Evolutionary conservation across 108 stramenopile genomes (phyloP), one percentile per base, ranked within the genome.

Genomic region (Cyclostephanos invisitatus): DNA sequence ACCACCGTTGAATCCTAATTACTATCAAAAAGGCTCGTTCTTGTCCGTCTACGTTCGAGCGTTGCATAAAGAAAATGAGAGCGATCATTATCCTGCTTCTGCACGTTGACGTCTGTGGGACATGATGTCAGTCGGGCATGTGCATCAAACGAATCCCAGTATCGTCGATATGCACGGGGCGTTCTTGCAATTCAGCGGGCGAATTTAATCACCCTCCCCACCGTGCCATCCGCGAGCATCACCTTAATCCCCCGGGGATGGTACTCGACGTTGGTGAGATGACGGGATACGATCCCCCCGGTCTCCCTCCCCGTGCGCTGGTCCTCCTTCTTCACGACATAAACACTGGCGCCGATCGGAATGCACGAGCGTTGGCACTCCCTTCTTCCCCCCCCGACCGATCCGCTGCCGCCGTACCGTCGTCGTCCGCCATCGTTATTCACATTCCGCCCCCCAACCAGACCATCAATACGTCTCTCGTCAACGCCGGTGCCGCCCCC

Each of bases 211-310:
- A 72, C 71, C 35, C 71, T 50, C 5, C 71, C 71, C 14, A 72
- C 71, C 37, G 21, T 29, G 8, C 71, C 71, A 64, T 56, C 37
- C 14, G 35, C 29, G 14, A 72, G 46, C 71, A 72, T 72, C 8
- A 72, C 71, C 38, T 72, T 72, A 21, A 72, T 72, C 35, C 71
- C 71, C 44, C 71, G 18, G 7, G 71, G 71, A 64, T 72, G 71
- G 50, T 64, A 72, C 12, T 6, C 28, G 10, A 47, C 22, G 47
- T 65, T 72, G 24, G 71, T 72, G 0, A 72, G 55, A 20, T 50
- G 37, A 40, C 71, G 51, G 5, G 64, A 64, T 7, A 72, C 71
- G n/a, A 25, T 25, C 9, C 71, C 71, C 24, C 20, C 22, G 1
- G 71, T 72, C 53, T 72, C 62, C 20, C 47, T 29, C 20, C 71